Percentiles rank a stretch among this genome's conserved stretches.
Conservation (phyloP, 257 asterid species). For the Solanum paucissectum region DNA sequence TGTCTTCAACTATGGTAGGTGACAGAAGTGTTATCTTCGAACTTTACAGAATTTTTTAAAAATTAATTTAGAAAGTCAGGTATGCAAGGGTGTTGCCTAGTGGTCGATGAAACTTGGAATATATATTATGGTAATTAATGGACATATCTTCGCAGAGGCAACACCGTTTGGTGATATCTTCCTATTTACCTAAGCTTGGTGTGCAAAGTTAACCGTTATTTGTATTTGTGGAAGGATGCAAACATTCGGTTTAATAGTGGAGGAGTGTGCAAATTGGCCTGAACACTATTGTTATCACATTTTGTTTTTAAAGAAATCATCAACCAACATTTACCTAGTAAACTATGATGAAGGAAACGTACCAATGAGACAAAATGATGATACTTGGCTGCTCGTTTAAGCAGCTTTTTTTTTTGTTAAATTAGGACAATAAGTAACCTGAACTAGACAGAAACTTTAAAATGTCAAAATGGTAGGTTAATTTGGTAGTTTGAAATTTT, state of each 20-base stretch:
- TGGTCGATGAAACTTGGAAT: background rate
- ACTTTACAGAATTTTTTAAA: background rate
- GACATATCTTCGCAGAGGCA: too few species aligned
- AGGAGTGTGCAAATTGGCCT: too few species aligned
- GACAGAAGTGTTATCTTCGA: background rate
- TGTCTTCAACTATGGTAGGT: background rate
- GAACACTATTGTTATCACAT: too few species aligned
- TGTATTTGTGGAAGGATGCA: too few species aligned
- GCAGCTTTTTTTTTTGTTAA: too few species aligned
- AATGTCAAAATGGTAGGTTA: background rate
- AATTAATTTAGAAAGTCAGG: background rate
- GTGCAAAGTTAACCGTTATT: too few species aligned
- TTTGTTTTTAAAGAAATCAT: background rate
- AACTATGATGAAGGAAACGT: background rate
- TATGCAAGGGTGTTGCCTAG: background rate
- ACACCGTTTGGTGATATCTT: too few species aligned
- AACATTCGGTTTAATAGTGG: too few species aligned
- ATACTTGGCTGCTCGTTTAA: background rate
- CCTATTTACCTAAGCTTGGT: too few species aligned
- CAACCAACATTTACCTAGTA: background rate
- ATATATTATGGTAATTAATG: background rate
- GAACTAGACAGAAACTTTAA: background rate
- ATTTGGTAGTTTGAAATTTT: background rate
- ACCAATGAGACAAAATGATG: background rate
- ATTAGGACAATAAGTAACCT: too few species aligned